Evolutionary conservation across 495 filamentous ascomycete species (phyloP).

Genomic region (Lepraria neglecta): DNA sequence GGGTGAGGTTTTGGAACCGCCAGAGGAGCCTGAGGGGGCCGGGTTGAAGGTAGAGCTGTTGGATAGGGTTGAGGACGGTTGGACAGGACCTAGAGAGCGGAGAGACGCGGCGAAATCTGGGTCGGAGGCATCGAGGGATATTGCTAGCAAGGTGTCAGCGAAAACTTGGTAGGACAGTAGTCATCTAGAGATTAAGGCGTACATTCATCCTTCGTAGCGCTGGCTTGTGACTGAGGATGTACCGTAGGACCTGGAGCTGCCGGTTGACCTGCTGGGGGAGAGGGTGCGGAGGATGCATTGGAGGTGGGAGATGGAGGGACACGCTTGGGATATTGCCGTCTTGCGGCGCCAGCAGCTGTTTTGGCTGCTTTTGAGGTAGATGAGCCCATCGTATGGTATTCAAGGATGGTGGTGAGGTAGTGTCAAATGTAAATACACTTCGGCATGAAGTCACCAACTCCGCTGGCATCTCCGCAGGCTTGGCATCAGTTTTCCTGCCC

Average conservation of each 20-base stretch:
- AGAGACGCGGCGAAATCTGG: slow-evolving; percentile 58
- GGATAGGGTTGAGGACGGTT: slow-evolving; percentile 53
- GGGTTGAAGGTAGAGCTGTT: slow-evolving; percentile 45
- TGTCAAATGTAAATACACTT: too few species aligned
- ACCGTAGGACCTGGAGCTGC: slow-evolving; percentile 32
- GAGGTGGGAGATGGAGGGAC: slow-evolving; percentile 35
- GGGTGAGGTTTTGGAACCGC: slow-evolving; percentile 17
- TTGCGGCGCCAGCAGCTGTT: slow-evolving; percentile 47
- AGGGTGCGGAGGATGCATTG: slow-evolving; percentile 28
- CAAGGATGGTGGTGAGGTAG: too few species aligned
- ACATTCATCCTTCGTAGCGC: slow-evolving; percentile 32
- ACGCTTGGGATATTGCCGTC: slow-evolving; percentile 52
- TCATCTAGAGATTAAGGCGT: slow-evolving; percentile 13
- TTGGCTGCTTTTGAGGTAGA: slow-evolving; percentile 56
- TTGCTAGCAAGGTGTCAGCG: slow-evolving; percentile 37
- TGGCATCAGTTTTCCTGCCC: too few species aligned
- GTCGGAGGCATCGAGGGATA: slow-evolving; percentile 60
- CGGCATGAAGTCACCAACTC: too few species aligned
- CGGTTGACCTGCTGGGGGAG: slow-evolving; percentile 27
- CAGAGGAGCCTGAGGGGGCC: slow-evolving; percentile 24
- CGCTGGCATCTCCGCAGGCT: too few species aligned
- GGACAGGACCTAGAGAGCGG: slow-evolving; percentile 57
- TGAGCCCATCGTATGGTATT: slow-evolving; percentile 48
- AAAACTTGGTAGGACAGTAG: background rate
- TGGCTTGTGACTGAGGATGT: slow-evolving; percentile 32